These are phyloP conservation scores for Suillus sp. DNA, from an alignment of 768 basidiomycete species.

Conservation along the genomic window DNA sequence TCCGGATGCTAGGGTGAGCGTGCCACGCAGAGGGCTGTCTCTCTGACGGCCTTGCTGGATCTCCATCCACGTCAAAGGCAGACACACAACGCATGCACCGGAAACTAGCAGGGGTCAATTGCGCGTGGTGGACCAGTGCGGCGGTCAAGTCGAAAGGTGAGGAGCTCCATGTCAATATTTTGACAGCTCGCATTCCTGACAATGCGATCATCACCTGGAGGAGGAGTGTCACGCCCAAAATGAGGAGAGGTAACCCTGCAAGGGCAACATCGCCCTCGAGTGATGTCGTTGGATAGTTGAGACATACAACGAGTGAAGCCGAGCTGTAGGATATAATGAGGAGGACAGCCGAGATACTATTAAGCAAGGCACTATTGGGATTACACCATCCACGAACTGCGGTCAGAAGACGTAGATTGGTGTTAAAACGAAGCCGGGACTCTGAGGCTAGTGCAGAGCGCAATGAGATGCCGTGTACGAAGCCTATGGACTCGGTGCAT, in stretches of 20 bases:
- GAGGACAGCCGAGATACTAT: slow-evolving; percentile 27
- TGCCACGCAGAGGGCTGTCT: slow-evolving; percentile 33
- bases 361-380: slow-evolving; percentile 27
- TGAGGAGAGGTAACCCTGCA: slow-evolving; percentile 28
- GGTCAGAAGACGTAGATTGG: slow-evolving; percentile 32
- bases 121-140: slow-evolving; percentile 31
- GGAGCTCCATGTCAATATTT: slow-evolving; percentile 36
- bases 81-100: slow-evolving; percentile 32
- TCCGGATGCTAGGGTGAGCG: slow-evolving; percentile 27
- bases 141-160: slow-evolving; percentile 35
- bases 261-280: too few relatives aligned
- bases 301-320: slow-evolving; percentile 25
- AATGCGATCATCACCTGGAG: slow-evolving; percentile 30
- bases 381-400: slow-evolving; percentile 22
- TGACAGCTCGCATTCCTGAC: slow-evolving; percentile 21
- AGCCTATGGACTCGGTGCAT: slow-evolving; percentile 34
- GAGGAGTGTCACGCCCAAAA: slow-evolving; percentile 28
- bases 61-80: slow-evolving; percentile 7
- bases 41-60: slow-evolving; percentile 17
- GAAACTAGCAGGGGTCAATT: slow-evolving; percentile 22
- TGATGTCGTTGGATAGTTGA: too few relatives aligned
- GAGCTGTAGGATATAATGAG: slow-evolving; percentile 34
- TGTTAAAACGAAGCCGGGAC: slow-evolving; percentile 29
- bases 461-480: slow-evolving; percentile 29
- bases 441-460: slow-evolving; percentile 31